phyloP scores from a whole-genome alignment of 345 rosid species.

The Bruguiera parviflora region DNA sequence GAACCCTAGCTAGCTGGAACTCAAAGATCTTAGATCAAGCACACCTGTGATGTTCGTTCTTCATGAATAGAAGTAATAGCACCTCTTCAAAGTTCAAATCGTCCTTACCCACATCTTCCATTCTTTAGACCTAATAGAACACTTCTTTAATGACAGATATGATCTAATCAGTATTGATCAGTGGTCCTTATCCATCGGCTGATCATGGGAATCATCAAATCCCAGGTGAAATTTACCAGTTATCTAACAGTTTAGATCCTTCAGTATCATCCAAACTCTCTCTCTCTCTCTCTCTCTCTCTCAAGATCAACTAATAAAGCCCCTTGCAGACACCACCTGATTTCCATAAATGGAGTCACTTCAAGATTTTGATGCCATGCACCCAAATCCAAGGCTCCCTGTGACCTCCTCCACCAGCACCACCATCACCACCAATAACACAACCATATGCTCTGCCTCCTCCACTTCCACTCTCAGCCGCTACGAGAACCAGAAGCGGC shows the following conservation, averaged over 20 bases:
- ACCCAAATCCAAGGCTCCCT: slow-evolving; percentile 5
- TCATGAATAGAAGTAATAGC: too few relatives aligned
- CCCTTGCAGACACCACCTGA: background rate
- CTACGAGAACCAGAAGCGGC: slow-evolving; percentile 91
- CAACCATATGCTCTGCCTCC: slow-evolving; percentile 21
- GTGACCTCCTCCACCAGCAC: slow-evolving; percentile 9
- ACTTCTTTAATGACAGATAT: too few relatives aligned
- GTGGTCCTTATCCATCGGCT: too few relatives aligned
- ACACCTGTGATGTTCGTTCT: slow-evolving; percentile 25
- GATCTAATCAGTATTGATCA: too few relatives aligned
- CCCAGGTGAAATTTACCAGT: slow-evolving; percentile 3
- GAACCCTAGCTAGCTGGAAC: slow-evolving; percentile 1
- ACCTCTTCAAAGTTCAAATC: too few relatives aligned
- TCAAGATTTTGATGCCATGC: slow-evolving; percentile 39
- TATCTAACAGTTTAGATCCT: slow-evolving; percentile 2
- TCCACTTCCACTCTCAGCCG: slow-evolving; percentile 63
- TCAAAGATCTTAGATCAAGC: background rate
- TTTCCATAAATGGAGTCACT: slow-evolving; percentile 44
- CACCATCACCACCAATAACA: background rate
- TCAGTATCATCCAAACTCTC: background rate
- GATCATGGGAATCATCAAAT: slow-evolving; percentile 16
- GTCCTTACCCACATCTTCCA: too few relatives aligned
- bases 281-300: too few relatives aligned
- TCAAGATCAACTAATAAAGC: too few relatives aligned
- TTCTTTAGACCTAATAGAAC: too few relatives aligned